phyloP scores from a whole-genome alignment of 805 yeast genomes.

The Cyberlindnera nakhonratchasimensis region DNA sequence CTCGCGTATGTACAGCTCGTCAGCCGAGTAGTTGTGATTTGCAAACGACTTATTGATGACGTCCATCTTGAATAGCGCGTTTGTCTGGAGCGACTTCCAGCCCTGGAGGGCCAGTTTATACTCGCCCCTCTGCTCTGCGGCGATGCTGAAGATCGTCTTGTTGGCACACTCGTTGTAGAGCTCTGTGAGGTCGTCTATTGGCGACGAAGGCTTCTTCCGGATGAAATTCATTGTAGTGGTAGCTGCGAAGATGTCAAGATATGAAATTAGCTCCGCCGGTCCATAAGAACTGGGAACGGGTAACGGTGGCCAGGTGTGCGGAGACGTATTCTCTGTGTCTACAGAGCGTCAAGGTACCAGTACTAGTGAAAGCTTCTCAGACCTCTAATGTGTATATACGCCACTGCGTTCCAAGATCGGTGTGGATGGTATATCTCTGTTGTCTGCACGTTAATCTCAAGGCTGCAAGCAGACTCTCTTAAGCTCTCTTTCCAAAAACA shows the following conservation, averaged over 20 bases:
- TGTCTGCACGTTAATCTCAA: no score
- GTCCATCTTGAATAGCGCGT: conserved; percentile 54
- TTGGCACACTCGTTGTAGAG: conserved; percentile 62
- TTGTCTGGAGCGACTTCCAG: conserved; percentile 70
- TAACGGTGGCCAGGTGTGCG: no score
- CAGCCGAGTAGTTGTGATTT: conserved; percentile 36
- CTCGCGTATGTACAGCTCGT: conserved; percentile 40
- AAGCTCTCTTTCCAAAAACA: no score
- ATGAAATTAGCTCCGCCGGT: no score
- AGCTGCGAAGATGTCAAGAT: not conserved
- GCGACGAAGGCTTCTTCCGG: conserved; percentile 57
- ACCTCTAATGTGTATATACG: no score
- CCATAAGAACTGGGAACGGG: no score
- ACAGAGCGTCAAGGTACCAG: no score
- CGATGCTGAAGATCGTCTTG: conserved; percentile 51
- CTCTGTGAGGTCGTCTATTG: conserved; percentile 55
- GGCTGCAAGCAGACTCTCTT: no score
- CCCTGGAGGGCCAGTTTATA: conserved; percentile 60
- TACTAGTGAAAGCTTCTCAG: no score
- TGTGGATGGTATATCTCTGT: no score
- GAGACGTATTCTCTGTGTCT: no score
- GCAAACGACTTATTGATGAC: conserved; percentile 41
- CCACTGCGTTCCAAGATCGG: no score
- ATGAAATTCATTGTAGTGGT: conserved; percentile 41
- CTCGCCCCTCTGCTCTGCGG: conserved; percentile 53